Base-by-base conservation (phyloP, 305 asterid species). In the Petunia hybrid region DNA sequence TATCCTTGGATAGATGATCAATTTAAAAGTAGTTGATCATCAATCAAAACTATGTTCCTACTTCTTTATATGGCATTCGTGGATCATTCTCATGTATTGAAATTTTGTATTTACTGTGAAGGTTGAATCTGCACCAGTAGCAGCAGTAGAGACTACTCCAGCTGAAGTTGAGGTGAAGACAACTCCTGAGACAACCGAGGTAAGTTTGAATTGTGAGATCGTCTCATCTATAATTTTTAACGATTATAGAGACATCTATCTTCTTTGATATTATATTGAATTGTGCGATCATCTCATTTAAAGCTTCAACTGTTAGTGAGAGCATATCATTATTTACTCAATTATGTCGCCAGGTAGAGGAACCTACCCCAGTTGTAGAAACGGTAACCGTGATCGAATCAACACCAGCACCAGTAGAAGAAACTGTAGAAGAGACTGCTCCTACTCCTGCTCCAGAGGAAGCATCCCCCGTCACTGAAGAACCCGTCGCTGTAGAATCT, bases 121-220 rank as follows among this genome's bases (percentile, higher is more conserved):
- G 82, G 82, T 79, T 53, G 77, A 79, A 66, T 79, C 82, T 64
- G 12, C 56, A 38, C 82, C 77, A 46, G 82, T 69, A 65, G 64
- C 82, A 66, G 40, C 75, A 55, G 64, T 57, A 66, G 82, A 79
- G 77, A 66, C 43, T 79, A 0, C 16, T 64, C 59, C 73, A 64
- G 46, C 77, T 16, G 82, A 79, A 39, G 67, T 66, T 65, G 77
- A 79, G 67, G 77, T 5, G 9, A 22, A 8, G 4, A 9, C 78
- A 51, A 42, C 63, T 53, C 78, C 64, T 48, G 78, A 73, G 64
- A 46, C 9, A 36, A 36, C 36, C 14, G 36, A 51, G 62, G 64
- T 73, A 73, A 8, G 3, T 0, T 43, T 68, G 4, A 42, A 16
- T 16, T 16, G 13, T 8, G 14, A n/a, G 40, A 68, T 42, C 39